Evolutionary conservation across 352 stramenopile species (phyloP), one percentile per base, ranked within the genome.

Genomic region (Phytophthora pinifolia): DNA sequence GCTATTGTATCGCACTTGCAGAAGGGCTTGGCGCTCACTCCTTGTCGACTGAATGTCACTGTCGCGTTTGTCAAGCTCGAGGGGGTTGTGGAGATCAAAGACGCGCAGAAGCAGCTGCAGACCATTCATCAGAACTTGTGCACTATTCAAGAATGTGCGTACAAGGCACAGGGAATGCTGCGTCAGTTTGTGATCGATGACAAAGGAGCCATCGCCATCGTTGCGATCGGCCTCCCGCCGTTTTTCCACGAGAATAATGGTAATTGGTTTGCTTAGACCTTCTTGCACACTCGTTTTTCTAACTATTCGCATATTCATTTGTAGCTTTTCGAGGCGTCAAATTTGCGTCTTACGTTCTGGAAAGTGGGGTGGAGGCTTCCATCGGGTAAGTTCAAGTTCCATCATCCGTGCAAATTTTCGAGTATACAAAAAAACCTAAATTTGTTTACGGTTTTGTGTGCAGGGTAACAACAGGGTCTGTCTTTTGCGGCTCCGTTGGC

Each of bases 191-290:
- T 94, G 6, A 92, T 96, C 32, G 86, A 96, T 32, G 84, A 94
- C 60, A 94, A 96, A 62, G 86, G 86, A 15, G 83, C 81, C 0
- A 70, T 94, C 9, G 81, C 82, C 10, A 93, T 93, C 36, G 65
- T 93, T 15, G 81, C 77, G 9, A 77, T 96, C 18, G 84, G 86
- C 0, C 63, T 94, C 0, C 80, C 81, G 1, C 86, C 86, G 10
- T 89, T 89, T 48, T 91, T 87, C 57, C 83, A 93, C 55, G 79
- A 96, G 69, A 88, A 94, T 66, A 94, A 95, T 58, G 72, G 79
- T 86, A 56, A 25, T 37, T 54, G 3, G 6, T 29, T 31, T 46
- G 27, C 3, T 32, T 27, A 3, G 1, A 27, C 6, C 22, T 6
- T 6, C 22, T 27, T 27, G 22, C 22, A 5, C 1, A 27, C 22